Evolutionary conservation across 805 yeast species (phyloP), one percentile per base, ranked within the genome.

Genomic region (Kodamaea nitidulidarum): DNA sequence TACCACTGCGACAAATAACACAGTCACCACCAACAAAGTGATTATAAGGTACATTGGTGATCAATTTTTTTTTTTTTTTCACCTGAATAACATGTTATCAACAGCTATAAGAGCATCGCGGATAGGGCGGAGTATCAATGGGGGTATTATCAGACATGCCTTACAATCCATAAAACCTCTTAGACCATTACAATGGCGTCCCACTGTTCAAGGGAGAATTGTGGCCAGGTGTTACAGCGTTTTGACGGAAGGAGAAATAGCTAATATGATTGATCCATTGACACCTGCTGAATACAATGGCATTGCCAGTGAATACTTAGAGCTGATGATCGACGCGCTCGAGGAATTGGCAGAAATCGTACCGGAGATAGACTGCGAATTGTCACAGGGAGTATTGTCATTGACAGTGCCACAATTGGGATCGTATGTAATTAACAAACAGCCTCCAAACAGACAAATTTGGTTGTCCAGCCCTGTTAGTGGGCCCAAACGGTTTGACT

Each of bases 391-490:
- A 6, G 97, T 93, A 7, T 61, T 93, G 62, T 80, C 91, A 1
- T 58, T 93, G 41, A 76, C 71, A 5, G 51, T 85, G 12, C 86
- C 91, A 3, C 75, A 80, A 1, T 67, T 70, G 12, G 98, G 97
- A 1, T 76, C 90, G 0, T 93, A 93, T 56, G 95, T 93, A 20
- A 81, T 93, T 55, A 93, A 93, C 67, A 91, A 88, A 56, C 98
- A 93, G 63, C 98, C 98, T 1, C 97, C 98, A 3, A 93, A 88
- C 63, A 84, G 86, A 62, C 99, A 93, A 60, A 83, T 93, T 21
- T 93, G 99, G 99, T 71, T 91, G 38, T 79, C 95, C 43, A 84
- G 95, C 32, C 99, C 99, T 0, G 55, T 88, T 3, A 84, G 95
- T 6, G 98, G 98, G 0, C 98, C 98, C 4, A 88, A 88, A 55